phyloP scores from a whole-genome alignment of 768 basidiomycete species.

The Lactarius tabidus region DNA sequence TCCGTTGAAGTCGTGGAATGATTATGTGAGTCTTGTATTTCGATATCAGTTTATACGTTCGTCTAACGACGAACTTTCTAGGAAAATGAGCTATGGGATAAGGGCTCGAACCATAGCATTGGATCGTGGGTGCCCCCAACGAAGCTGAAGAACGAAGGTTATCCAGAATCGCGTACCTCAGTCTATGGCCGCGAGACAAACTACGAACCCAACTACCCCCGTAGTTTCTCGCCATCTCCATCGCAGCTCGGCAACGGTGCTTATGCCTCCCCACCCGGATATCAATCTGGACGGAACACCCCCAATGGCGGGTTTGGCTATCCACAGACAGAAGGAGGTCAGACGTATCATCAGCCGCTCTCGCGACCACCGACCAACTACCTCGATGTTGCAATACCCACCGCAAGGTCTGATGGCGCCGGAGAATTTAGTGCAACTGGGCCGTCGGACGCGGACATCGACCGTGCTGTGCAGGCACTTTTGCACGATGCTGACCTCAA shows the following conservation, averaged over 20 bases:
- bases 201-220: constrained; percentile 58
- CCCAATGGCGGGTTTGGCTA: constrained; percentile 40
- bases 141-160: constrained; percentile 67
- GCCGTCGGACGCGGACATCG: constrained; percentile 70
- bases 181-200: constrained; percentile 84
- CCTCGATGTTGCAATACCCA: constrained; percentile 65
- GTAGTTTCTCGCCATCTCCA: constrained; percentile 59
- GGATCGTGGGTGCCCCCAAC: constrained; percentile 86
- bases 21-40: constrained; percentile 60
- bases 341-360: constrained; percentile 57
- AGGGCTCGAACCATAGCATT: constrained; percentile 93
- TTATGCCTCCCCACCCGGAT: constrained; percentile 54
- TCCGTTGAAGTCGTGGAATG: constrained; percentile 95
- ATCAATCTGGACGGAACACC: constrained; percentile 75
- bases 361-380: constrained; percentile 75
- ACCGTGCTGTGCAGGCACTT: constrained; percentile 67
- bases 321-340: constrained; percentile 27
- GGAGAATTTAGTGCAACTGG: constrained; percentile 42
- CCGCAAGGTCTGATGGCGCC: constrained; percentile 44
- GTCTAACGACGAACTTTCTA: constrained; percentile 31
- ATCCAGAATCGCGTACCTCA: constrained; percentile 74
- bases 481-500: constrained; percentile 80
- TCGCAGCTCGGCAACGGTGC: constrained; percentile 57
- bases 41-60: not conserved
- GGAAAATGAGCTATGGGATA: constrained; percentile 98